Evolutionary conservation across 208 protist species (phyloP).

Genomic region (Trypanosoma lewisi): DNA sequence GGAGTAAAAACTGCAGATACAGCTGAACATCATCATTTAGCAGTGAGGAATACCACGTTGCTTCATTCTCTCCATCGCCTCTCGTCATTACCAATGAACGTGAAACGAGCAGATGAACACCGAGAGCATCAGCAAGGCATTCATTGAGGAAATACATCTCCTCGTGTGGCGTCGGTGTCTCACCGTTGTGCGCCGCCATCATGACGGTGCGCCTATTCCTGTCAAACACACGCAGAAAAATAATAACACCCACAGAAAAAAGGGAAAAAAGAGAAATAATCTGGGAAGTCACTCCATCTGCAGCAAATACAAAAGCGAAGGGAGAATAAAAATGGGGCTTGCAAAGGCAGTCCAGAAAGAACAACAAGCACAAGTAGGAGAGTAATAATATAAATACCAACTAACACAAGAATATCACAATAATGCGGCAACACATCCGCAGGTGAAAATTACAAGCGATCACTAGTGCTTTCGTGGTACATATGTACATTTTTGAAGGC

Average conservation of each 20-base stretch:
- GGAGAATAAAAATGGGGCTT: not conserved
- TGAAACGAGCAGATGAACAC: constrained; percentile 61
- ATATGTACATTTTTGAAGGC: too few relatives aligned
- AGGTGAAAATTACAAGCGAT: too few relatives aligned
- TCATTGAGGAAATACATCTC: constrained; percentile 64
- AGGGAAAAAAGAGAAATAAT: not conserved
- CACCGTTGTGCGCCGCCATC: not conserved
- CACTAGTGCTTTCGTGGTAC: too few relatives aligned
- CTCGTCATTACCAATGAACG: constrained; percentile 32
- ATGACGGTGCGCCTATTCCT: not conserved
- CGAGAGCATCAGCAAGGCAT: constrained; percentile 43
- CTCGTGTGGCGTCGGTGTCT: not conserved
- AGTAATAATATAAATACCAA: not conserved
- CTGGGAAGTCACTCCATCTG: not conserved
- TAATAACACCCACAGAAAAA: not conserved
- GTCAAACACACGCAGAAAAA: not conserved
- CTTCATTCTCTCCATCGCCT: not conserved
- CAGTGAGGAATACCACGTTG: constrained; percentile 29
- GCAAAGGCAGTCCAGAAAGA: not conserved
- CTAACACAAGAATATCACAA: not conserved
- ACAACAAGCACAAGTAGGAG: not conserved
- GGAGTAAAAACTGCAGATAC: constrained; percentile 52
- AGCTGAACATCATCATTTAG: constrained; percentile 44
- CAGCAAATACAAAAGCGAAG: not conserved
- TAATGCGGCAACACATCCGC: not conserved